These are phyloP conservation scores for Ceriops tagal DNA, from an alignment of 345 rosid species.

Conservation along the genomic window DNA sequence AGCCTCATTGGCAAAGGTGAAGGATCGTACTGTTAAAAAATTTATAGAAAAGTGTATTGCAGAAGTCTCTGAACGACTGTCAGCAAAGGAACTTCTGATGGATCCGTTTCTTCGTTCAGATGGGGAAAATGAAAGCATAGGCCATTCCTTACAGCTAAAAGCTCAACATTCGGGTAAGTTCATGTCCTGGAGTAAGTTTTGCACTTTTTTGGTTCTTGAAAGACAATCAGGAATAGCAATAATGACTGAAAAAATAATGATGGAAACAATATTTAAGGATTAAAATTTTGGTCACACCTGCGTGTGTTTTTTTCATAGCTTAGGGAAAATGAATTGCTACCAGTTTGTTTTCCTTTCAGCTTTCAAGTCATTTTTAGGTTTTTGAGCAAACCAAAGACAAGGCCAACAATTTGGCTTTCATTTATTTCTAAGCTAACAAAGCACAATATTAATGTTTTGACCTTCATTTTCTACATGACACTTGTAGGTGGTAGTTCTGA, in stretches of 20 bases:
- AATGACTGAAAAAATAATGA: background rate
- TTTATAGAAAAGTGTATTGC: conserved; percentile 94
- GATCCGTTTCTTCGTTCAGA: conserved; percentile 75
- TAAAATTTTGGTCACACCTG: background rate
- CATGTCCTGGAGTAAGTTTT: background rate
- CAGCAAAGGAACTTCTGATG: conserved; percentile 80
- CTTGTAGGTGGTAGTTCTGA: conserved; percentile 41
- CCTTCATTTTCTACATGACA: conserved; percentile 4
- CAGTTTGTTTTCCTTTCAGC: background rate
- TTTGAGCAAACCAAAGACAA: no score
- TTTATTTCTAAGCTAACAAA: background rate
- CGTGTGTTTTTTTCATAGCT: background rate
- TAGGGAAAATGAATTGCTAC: background rate
- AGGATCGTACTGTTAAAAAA: conserved; percentile 51
- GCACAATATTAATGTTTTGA: background rate
- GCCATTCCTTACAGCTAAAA: conserved; percentile 29
- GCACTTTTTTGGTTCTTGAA: background rate
- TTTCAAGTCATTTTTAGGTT: no score
- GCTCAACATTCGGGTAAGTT: conserved; percentile 37
- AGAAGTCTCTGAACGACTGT: conserved; percentile 59
- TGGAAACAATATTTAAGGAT: background rate
- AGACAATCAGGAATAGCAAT: background rate
- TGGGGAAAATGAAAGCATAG: conserved; percentile 47
- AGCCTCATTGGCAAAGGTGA: conserved; percentile 80
- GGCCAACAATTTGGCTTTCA: no score